Base-by-base conservation (phyloP, 2,329 filamentous ascomycete species). In the Hortaea werneckii region DNA sequence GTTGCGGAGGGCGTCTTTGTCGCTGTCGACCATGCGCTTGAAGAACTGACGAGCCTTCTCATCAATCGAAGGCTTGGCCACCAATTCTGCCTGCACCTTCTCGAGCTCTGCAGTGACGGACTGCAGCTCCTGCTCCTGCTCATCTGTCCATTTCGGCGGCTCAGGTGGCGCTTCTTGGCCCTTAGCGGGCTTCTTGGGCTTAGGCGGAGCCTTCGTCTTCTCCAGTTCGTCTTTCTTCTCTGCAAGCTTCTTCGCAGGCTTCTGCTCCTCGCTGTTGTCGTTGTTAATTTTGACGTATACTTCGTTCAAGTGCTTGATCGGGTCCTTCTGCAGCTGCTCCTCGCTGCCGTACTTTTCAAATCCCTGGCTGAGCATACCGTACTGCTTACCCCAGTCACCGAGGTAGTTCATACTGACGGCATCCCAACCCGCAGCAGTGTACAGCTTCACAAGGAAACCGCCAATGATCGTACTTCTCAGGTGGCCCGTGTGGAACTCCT, bases 241-340 rank as follows among this genome's bases (percentile, higher is more conserved):
- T 44, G 66, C 62, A 32, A 68, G 49, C 48, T 57, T 72, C 56
- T 80, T 79, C 26, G 82, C 78, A 48, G 75, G 62, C 52, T 83
- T 82, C 53, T 83, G 82, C 69, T 87, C 81, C 0, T 73, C 77
- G 2, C 71, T 65, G 51, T 82, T 75, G 3, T 82, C 72, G 34
- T 72, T 72, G 55, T 79, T 79, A 64, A 90, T 87, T 64, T 79
- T 77, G 51, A 89, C 85, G 58, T 90, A 92, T 43, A 92, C 81
- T 58, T 88, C 79, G 64, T 83, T 89, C 7, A 92, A 71, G 63
- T 92, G 86, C 64, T 85, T 84, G 60, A 90, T 87, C 9, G 86
- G 85, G 58, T 90, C 85, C 41, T 74, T 73, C 51, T 77, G 65
- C 9, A 92, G 73, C 48, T 80, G 77, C 54, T 83, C 79, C 64